Percentiles rank a stretch among this genome's conserved stretches.
Conservation (phyloP, 192 early-diverging fungal genomes). For the Podila minutissima region DNA sequence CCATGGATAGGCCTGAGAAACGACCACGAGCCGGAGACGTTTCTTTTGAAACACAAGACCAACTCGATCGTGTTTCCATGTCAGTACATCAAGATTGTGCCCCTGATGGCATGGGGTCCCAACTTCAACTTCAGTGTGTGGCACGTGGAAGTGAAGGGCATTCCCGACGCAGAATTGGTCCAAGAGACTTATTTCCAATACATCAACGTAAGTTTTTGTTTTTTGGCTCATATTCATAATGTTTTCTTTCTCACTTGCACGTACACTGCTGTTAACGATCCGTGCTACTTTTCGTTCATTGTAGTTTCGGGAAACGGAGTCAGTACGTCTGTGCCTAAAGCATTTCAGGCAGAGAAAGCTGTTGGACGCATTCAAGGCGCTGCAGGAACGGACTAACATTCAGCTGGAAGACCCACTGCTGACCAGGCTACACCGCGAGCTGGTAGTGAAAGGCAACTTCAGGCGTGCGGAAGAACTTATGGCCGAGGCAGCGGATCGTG, state of each 20-base stretch:
- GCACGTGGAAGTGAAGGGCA: conserved; percentile 90
- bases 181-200: conserved; percentile 71
- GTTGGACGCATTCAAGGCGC: conserved; percentile 72
- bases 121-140: conserved; percentile 98
- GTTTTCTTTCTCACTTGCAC: too few species aligned
- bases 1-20: conserved; percentile 63
- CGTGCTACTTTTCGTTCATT: not conserved
- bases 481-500: conserved; percentile 61
- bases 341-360: conserved; percentile 87
- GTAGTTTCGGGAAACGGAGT: conserved; percentile 81
- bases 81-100: conserved; percentile 94
- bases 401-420: conserved; percentile 86
- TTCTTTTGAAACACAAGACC: conserved; percentile 80
- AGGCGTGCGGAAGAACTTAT: conserved; percentile 77
- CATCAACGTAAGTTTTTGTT: conserved; percentile 62
- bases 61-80: conserved; percentile 87
- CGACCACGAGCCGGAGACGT: conserved; percentile 86
- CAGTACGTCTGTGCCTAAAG: conserved; percentile 87
- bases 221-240: not conserved
- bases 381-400: conserved; percentile 70
- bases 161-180: conserved; percentile 73
- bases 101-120: conserved; percentile 87
- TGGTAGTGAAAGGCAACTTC: conserved; percentile 81
- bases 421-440: conserved; percentile 73
- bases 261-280: too few species aligned